A percentile compares a stretch with the other conserved stretches of the same genome.
Conservation (phyloP, 2,329 filamentous ascomycete species). For the Beauveria medogensis region DNA sequence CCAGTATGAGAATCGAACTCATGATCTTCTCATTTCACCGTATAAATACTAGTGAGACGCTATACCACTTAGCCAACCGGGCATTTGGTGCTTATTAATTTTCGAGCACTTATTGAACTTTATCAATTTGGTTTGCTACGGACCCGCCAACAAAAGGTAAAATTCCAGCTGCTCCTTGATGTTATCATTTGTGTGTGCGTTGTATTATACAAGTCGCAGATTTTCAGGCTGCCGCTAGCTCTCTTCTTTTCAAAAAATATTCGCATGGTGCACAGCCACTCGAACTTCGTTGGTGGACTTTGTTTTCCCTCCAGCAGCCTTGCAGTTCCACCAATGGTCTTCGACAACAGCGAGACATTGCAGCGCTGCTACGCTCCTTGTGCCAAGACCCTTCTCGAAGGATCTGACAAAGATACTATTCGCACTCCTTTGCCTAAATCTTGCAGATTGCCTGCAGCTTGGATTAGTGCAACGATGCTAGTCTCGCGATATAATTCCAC, state of each 20-base stretch:
- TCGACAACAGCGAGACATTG: background rate
- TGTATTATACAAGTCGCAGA: no score
- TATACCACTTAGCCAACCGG: constrained; percentile 8
- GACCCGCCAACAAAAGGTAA: background rate
- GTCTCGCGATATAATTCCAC: background rate
- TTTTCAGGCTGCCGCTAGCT: no score
- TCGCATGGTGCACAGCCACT: no score
- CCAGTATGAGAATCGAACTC: constrained; percentile 12
- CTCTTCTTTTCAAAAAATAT: no score
- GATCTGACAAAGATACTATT: background rate
- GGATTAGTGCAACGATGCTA: background rate
- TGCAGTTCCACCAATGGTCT: background rate
- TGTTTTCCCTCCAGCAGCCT: no score
- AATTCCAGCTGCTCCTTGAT: background rate
- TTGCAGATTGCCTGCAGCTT: background rate
- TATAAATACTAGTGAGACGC: background rate
- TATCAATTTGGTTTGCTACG: background rate
- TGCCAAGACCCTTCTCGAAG: background rate
- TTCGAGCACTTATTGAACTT: background rate
- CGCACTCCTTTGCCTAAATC: background rate
- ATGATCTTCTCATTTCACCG: constrained; percentile 7
- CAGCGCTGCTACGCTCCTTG: background rate
- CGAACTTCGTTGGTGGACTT: no score
- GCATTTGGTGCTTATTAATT: constrained; percentile 6
- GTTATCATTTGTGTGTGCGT: background rate